Evolutionary conservation across 2,329 filamentous ascomycete genomes (phyloP).

Genomic region (Herpotrichia juniperi): DNA sequence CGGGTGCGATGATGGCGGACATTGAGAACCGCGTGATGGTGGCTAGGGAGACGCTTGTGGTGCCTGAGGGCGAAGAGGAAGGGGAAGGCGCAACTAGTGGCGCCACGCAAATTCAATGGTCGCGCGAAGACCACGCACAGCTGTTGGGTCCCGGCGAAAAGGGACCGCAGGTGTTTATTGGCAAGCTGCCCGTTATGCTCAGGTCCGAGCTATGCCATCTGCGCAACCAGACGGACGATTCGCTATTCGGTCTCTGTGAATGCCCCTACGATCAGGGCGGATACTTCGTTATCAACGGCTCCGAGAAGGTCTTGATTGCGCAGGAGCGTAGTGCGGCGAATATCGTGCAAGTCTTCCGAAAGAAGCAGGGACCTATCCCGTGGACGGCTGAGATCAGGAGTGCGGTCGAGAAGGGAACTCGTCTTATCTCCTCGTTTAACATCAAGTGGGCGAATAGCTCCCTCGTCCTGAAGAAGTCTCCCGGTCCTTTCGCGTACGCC

Average conservation of each 20-base stretch:
- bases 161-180: conserved; percentile 83
- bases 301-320: conserved; percentile 96
- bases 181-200: conserved; percentile 96
- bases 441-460: conserved; percentile 90
- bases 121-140: conserved; percentile 54
- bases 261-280: conserved; percentile 98
- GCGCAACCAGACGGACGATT: conserved; percentile 80
- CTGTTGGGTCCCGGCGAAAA: conserved; percentile 51
- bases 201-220: conserved; percentile 96
- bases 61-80: conserved; percentile 69
- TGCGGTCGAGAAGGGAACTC: conserved; percentile 93
- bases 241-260: conserved; percentile 90
- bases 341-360: conserved; percentile 99
- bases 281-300: conserved; percentile 99
- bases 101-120: conserved; percentile 51
- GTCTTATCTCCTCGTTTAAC: conserved; percentile 89
- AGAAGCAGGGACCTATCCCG: conserved; percentile 91
- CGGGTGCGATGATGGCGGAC: conserved; percentile 86
- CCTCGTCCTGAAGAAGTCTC: conserved; percentile 76
- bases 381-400: conserved; percentile 96
- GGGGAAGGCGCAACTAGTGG: conserved; percentile 43
- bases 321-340: conserved; percentile 98
- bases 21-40: conserved; percentile 85
- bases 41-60: conserved; percentile 76
- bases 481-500: conserved; percentile 87